Evolutionary conservation across 768 basidiomycete species (phyloP).

Genomic region (Sporobolomyces pararoseus): DNA sequence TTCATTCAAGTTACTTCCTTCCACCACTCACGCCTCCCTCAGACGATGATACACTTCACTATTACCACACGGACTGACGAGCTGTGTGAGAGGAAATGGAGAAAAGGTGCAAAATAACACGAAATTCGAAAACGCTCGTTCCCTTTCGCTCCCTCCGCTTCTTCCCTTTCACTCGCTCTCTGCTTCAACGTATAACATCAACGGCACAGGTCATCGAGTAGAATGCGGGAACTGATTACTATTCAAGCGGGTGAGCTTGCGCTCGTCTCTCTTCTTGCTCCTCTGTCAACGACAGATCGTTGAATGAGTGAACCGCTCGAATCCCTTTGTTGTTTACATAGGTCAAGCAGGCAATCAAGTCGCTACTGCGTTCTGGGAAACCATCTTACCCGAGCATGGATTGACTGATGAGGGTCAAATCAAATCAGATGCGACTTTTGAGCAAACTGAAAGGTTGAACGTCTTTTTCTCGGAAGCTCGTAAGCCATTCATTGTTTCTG

Average conservation of each 20-base stretch:
- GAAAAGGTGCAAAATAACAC: too few relatives aligned
- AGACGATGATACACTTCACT: too few relatives aligned
- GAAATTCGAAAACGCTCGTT: too few relatives aligned
- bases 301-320: too few relatives aligned
- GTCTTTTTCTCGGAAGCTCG: constrained; percentile 29
- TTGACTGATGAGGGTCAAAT: constrained; percentile 60
- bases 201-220: too few relatives aligned
- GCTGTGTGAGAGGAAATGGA: too few relatives aligned
- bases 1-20: too few relatives aligned
- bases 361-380: constrained; percentile 67
- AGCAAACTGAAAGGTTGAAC: constrained; percentile 33
- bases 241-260: constrained; percentile 31
- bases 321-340: constrained; percentile 7
- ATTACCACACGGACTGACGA: too few relatives aligned
- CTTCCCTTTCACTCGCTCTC: not conserved
- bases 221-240: constrained; percentile 38
- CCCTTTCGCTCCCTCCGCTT: not conserved
- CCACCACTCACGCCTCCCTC: too few relatives aligned
- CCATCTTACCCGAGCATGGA: constrained; percentile 81
- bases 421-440: constrained; percentile 34
- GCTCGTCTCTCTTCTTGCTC: not conserved
- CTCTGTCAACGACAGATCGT: not conserved
- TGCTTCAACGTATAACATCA: not conserved
- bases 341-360: constrained; percentile 68
- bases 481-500: not conserved